Base-by-base conservation (phyloP, 1,284 basidiomycete species). In the Apiotrichum gamsii region DNA sequence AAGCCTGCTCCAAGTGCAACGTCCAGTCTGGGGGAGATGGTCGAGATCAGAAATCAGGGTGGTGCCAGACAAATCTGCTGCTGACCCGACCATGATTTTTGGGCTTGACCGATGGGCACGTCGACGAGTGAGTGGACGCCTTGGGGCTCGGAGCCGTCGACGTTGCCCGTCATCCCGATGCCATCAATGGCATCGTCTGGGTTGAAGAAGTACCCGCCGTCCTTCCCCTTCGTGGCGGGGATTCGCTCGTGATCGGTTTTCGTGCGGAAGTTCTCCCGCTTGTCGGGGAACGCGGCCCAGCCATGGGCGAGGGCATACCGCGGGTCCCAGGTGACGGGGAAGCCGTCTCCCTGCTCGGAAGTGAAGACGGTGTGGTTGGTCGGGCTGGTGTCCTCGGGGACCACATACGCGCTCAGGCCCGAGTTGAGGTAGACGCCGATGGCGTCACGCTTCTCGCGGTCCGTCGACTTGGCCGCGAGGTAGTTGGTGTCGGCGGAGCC, bases 321-420 rank as follows among this genome's bases (percentile, higher is more conserved):
- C 4, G 73, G 73, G 45, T 69, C 61, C 72, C 72, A 74, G 25
- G 63, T 64, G 25, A 64, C 58, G 43, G 74, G 73, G 67, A 74
- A 74, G 34, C 68, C 66, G 14, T 51, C 43, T 11, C 71, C 70
- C 30, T 73, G 60, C 11, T 59, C 51, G 19, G 62, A 57, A 31
- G 34, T 38, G 42, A 72, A 64, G 24, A 59, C 49, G 13, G 63
- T 60, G 43, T 68, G 57, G 58, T 69, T 65, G 39, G 51, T 65
- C 15, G 68, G 60, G 47, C 35, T 37, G 25, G 59, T 55, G 34
- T 55, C 58, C 39, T 59, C 21, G 21, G 62, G 62, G 4, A 69
- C 66, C n/a, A 50, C 45, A 54, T 69, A 74, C 8, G 55, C 69
- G 2, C 63, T 66, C 0, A 73, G 59, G 43, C 72, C 72, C 9